phyloP scores from a whole-genome alignment of 352 stramenopile genomes.

The Globisporangium ultimum region DNA sequence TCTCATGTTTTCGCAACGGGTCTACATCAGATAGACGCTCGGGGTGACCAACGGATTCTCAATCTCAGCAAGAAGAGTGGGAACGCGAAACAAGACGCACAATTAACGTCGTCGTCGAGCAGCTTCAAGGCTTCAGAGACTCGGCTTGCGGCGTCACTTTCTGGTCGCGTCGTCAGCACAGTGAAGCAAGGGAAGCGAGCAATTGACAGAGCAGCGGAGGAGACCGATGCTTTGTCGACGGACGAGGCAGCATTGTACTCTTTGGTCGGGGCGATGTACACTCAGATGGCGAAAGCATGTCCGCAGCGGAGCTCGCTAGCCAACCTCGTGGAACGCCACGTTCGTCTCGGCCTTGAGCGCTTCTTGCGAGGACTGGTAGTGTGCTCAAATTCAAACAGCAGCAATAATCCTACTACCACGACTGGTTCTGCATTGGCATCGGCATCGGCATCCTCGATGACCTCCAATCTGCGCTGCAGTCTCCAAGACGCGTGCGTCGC shows the following conservation, averaged over 20 bases:
- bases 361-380: constrained; percentile 22
- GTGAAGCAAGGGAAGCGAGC: too few relatives aligned
- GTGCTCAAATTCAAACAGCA: background rate
- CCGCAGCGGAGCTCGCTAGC: background rate
- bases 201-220: too few relatives aligned
- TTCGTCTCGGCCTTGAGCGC: constrained; percentile 13
- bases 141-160: background rate
- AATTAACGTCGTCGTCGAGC: constrained; percentile 9
- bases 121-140: constrained; percentile 6
- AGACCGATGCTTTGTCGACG: background rate
- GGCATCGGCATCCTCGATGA: background rate
- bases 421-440: background rate
- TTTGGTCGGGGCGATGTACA: constrained; percentile 7
- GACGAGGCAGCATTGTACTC: constrained; percentile 2
- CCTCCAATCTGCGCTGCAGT: constrained; percentile 4
- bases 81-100: too few relatives aligned
- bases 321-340: constrained; percentile 17
- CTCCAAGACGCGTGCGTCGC: constrained; percentile 10
- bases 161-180: too few relatives aligned
- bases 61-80: background rate
- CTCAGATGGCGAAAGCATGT: background rate
- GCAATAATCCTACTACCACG: too few relatives aligned
- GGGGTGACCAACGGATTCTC: too few relatives aligned
- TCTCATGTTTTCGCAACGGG: constrained; percentile 1
- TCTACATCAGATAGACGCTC: too few relatives aligned